phyloP scores from a whole-genome alignment of 805 yeast species.

The Candida nonsorbophila region DNA sequence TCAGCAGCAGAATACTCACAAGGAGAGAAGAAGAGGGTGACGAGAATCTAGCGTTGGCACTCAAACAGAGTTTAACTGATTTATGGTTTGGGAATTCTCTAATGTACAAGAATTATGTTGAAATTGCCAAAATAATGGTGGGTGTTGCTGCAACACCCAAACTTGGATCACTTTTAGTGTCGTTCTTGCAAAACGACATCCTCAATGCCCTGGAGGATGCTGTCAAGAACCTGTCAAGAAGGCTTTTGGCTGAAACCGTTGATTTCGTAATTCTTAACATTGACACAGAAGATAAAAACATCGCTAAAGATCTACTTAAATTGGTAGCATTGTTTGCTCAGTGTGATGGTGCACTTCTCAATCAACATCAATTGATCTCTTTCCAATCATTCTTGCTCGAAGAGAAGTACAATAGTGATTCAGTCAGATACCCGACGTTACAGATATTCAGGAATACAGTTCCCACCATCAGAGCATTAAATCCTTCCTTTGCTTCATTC shows the following conservation, averaged over 20 bases:
- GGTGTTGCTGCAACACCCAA: not conserved
- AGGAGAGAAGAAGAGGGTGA: too few relatives aligned
- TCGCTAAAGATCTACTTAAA: constrained; percentile 35
- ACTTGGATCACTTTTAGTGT: constrained; percentile 11
- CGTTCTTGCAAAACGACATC: constrained; percentile 38
- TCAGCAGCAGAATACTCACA: too few relatives aligned
- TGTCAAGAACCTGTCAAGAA: constrained; percentile 14
- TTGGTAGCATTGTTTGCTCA: constrained; percentile 54
- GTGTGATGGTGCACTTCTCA: constrained; percentile 47
- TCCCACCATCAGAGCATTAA: constrained; percentile 37
- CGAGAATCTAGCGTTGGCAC: constrained; percentile 18
- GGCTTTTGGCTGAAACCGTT: constrained; percentile 30
- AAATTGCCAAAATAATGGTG: not conserved
- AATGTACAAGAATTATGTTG: too few relatives aligned
- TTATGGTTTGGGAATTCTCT: not conserved
- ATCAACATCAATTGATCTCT: constrained; percentile 61
- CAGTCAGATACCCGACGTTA: constrained; percentile 45
- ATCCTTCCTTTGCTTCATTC: constrained; percentile 44
- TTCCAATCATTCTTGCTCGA: constrained; percentile 62
- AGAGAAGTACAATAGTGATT: constrained; percentile 34
- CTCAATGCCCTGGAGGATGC: constrained; percentile 18
- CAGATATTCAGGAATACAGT: constrained; percentile 50
- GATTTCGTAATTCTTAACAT: constrained; percentile 8
- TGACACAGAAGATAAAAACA: constrained; percentile 4
- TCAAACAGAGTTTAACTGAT: not conserved